phyloP scores from a whole-genome alignment of 2,329 filamentous ascomycete genomes.

The Graphilbum fragrans region DNA sequence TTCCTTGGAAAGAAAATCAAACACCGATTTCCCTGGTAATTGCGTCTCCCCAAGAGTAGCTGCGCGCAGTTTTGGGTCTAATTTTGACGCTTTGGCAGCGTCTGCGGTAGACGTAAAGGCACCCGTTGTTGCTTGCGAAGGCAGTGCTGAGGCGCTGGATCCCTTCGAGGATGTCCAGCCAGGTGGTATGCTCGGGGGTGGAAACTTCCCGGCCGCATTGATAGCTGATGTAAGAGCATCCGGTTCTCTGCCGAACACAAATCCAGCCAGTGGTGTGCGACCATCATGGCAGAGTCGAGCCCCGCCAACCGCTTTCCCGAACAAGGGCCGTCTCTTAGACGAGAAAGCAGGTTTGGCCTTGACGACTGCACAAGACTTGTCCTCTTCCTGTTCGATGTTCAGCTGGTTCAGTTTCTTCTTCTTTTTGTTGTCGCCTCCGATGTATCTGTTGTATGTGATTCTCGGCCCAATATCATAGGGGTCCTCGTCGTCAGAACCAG shows the following conservation, averaged over 20 bases:
- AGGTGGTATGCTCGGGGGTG: slow-evolving; percentile 54
- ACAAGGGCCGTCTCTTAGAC: slow-evolving; percentile 1
- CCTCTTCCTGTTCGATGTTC: slow-evolving; percentile 10
- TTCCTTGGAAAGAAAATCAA: slow-evolving; percentile 76
- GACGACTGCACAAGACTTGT: slow-evolving; percentile 25
- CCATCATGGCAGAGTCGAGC: slow-evolving; percentile 73
- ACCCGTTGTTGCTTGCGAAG: slow-evolving; percentile 9
- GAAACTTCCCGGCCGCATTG: slow-evolving; percentile 34
- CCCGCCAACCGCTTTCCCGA: slow-evolving; percentile 52
- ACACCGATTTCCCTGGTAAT: slow-evolving; percentile 86
- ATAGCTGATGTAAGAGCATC: slow-evolving; percentile 33
- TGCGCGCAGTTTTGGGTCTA: slow-evolving; percentile 67
- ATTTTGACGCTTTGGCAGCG: slow-evolving; percentile 61
- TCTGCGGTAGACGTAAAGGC: slow-evolving; percentile 53
- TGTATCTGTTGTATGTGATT: slow-evolving; percentile 73
- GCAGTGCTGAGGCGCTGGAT: slow-evolving; percentile 19
- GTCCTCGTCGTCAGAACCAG: slow-evolving; percentile 89
- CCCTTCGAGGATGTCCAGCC: slow-evolving; percentile 60
- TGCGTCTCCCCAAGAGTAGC: slow-evolving; percentile 68
- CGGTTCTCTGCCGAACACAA: slow-evolving; percentile 51
- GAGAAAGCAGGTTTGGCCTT: slow-evolving; percentile 63
- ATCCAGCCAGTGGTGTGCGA: slow-evolving; percentile 66
- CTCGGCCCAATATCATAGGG: slow-evolving; percentile 84
- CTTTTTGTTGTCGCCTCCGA: slow-evolving; percentile 75
- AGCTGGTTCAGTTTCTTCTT: slow-evolving; percentile 39